Percentiles rank a stretch among this genome's conserved stretches.
Conservation (phyloP, 1,284 basidiomycete species). For the Trametes versicolor region DNA sequence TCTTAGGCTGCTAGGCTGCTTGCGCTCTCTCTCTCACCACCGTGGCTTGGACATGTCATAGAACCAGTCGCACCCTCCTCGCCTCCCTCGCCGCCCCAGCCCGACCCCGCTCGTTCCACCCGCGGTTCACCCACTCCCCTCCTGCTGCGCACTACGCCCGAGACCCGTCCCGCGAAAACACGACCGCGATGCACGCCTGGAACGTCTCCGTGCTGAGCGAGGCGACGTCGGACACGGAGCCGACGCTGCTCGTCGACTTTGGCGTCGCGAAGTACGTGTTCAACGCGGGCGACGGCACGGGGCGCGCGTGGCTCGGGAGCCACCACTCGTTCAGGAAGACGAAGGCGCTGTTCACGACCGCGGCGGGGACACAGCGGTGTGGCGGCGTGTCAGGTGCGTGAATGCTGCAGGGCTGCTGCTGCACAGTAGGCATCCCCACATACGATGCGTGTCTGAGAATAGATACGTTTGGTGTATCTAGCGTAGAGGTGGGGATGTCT, state of each 20-base stretch:
- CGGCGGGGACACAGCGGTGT: slow-evolving; percentile 65
- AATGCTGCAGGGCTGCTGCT: not conserved
- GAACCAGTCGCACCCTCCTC: slow-evolving; percentile 11
- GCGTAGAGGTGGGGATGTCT: too few species aligned
- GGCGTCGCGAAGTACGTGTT: slow-evolving; percentile 86
- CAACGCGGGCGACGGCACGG: slow-evolving; percentile 87
- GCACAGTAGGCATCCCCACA: too few species aligned
- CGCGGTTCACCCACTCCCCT: not conserved
- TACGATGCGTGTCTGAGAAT: too few species aligned
- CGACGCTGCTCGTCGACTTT: slow-evolving; percentile 78
- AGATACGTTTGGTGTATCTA: too few species aligned
- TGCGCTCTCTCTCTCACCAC: slow-evolving; percentile 2
- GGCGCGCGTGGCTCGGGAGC: slow-evolving; percentile 77
- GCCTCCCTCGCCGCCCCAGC: not conserved
- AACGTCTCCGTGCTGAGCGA: slow-evolving; percentile 64
- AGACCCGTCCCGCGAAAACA: not conserved
- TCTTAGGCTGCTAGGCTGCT: too few species aligned
- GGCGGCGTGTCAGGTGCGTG: slow-evolving; percentile 77
- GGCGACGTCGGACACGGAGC: slow-evolving; percentile 79
- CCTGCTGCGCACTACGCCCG: not conserved
- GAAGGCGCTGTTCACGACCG: slow-evolving; percentile 79
- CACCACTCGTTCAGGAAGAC: slow-evolving; percentile 70
- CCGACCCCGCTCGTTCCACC: not conserved
- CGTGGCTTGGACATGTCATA: slow-evolving; percentile 35
- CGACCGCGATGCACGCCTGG: slow-evolving; percentile 59